Base-by-base conservation (phyloP, 805 yeast species). In the Lachancea cidri region DNA sequence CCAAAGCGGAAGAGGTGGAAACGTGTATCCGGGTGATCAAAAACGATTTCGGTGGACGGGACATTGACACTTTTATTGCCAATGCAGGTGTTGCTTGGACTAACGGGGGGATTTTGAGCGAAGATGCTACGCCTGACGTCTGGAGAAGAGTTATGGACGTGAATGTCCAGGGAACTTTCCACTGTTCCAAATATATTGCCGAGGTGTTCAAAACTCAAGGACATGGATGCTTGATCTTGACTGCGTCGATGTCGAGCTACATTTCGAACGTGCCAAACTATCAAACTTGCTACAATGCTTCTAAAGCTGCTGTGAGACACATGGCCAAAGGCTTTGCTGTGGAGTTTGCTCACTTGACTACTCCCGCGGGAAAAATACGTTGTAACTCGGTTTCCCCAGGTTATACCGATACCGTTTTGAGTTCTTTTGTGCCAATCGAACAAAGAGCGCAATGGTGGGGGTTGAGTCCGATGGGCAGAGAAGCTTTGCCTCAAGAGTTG, bases 41-140 rank as follows among this genome's bases (percentile, higher is more conserved):
- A 48, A 49, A 64, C 41, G 94, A 85, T 55, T 87, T 86, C 59
- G 36, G 41, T 4, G 91, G 89, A 19, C 79, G 80, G 41, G 76
- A 77, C 46, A 77, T 87, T 50, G 95, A 87, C 63, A 69, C 86
- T 25, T 82, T 85, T 54, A 91, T 87, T 36, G 95, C 94, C 53
- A 87, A 87, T 60, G 96, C 96, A 8, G 96, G 96, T 34, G 78
- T 85, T 35, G 81, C 88, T n/a, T 86, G 94, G 94, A 73, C 78
- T 16, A 70, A 74, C 27, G 88, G 88, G 22, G 73, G 73, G 17
- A 62, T 77, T 46, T 59, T 76, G 42, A 60, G 65, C 48, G 55
- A 54, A 27, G 65, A 63, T 20, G 70, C 68, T 2, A 48, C 57
- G 22, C 73, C 70, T 39, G 79, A 77, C 51, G 43, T 45, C 16